These are phyloP conservation scores for Rhynchosporium agropyri DNA, from an alignment of 2,329 filamentous ascomycete species.

Conservation along the genomic window DNA sequence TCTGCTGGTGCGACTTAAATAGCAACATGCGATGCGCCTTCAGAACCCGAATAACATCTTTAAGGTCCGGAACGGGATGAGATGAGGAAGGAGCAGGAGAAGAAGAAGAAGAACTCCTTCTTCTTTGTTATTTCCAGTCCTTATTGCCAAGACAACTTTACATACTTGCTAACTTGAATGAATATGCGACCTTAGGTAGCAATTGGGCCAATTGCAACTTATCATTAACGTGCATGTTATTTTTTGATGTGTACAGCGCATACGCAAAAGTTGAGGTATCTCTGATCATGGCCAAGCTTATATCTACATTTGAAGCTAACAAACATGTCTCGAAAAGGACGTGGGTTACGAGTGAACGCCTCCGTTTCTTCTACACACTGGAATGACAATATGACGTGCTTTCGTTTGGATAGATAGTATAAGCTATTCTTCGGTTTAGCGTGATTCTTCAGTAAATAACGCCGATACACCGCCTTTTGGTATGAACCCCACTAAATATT, in stretches of 20 bases:
- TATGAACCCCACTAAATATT: too few species aligned
- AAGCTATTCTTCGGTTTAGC: too few species aligned
- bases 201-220: conserved; percentile 6
- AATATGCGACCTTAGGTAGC: background rate
- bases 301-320: background rate
- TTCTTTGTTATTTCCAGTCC: background rate
- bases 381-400: too few species aligned
- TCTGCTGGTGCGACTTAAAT: background rate
- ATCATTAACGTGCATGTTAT: conserved; percentile 13
- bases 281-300: background rate
- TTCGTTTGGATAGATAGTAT: too few species aligned
- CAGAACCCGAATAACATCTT: conserved; percentile 13
- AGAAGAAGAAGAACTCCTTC: background rate
- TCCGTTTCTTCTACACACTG: too few species aligned
- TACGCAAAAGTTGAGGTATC: background rate
- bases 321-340: background rate
- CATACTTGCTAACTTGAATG: background rate
- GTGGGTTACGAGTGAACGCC: too few species aligned
- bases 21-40: conserved; percentile 1
- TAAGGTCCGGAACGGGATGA: background rate
- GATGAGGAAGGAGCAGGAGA: background rate
- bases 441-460: too few species aligned
- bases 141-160: background rate
- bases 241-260: background rate
- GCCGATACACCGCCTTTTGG: too few species aligned